These are phyloP conservation scores for Phaeosphaeriaceae sp. DNA, from an alignment of 2,329 filamentous ascomycete species.

Conservation along the genomic window DNA sequence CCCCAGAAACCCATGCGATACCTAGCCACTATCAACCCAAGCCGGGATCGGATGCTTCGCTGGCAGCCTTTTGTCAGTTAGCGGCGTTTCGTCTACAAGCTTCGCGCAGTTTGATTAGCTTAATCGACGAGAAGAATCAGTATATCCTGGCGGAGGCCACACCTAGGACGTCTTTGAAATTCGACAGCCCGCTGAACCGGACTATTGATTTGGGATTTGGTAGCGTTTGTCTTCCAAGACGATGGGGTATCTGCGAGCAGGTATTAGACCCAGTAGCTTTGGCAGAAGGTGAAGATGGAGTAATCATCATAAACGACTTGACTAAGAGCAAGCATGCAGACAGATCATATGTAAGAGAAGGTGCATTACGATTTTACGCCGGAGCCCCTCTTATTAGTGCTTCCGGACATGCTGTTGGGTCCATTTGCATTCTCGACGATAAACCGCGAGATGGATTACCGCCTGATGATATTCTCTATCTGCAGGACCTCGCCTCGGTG, in stretches of 20 bases:
- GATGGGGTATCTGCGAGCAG: conserved; percentile 20
- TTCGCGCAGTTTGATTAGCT: conserved; percentile 35
- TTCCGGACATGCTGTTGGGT: conserved; percentile 26
- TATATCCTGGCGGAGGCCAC: conserved; percentile 46
- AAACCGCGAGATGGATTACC: conserved; percentile 19
- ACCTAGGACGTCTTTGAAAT: conserved; percentile 26
- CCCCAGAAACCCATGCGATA: conserved; percentile 6
- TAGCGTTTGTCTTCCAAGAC: conserved; percentile 25
- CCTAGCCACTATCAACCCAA: conserved; percentile 12
- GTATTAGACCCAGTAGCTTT: conserved; percentile 10
- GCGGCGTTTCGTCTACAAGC: conserved; percentile 33
- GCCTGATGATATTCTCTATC: conserved; percentile 14
- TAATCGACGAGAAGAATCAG: conserved; percentile 35
- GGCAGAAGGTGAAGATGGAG: conserved; percentile 6
- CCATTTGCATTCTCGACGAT: conserved; percentile 28
- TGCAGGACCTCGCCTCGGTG: conserved; percentile 23
- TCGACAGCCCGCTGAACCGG: conserved; percentile 7
- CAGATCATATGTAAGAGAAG: conserved; percentile 16
- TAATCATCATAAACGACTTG: conserved; percentile 27
- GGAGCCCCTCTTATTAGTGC: conserved; percentile 29
- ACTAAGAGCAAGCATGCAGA: conserved; percentile 9
- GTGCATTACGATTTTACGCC: conserved; percentile 31
- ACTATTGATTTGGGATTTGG: conserved; percentile 22
- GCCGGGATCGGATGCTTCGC: conserved; percentile 22
- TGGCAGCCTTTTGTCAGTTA: conserved; percentile 37